A percentile compares a stretch with the other conserved stretches of the same genome.
phyloP scores from a whole-genome alignment of 768 basidiomycete genomes.

The Tephrocybe sp. region DNA sequence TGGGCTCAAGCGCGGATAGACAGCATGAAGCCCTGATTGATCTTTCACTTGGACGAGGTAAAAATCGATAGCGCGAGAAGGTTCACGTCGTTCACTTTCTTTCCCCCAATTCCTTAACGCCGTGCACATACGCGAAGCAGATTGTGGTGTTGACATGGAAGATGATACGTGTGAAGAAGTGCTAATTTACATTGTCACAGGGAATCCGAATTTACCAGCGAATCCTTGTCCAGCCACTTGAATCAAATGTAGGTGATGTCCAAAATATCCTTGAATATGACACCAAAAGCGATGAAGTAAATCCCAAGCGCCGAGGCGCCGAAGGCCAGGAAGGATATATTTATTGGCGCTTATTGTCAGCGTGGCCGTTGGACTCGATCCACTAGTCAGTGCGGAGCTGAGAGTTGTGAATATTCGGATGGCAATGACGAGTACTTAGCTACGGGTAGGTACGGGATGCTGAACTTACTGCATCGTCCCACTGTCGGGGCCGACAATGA shows the following conservation, averaged over 20 bases:
- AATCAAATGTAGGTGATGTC: not conserved
- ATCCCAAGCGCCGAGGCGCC: conserved; percentile 1
- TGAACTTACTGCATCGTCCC: conserved; percentile 9
- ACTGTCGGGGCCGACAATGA: conserved; percentile 35
- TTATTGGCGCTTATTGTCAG: not conserved
- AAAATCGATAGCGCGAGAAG: not conserved
- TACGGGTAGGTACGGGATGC: not conserved
- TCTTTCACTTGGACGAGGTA: no score
- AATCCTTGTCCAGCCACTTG: not conserved
- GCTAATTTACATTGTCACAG: not conserved
- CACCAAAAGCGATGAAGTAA: not conserved
- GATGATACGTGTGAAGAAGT: not conserved
- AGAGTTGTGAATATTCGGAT: not conserved
- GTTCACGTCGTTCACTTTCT: no score
- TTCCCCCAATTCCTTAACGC: not conserved
- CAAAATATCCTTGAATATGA: not conserved
- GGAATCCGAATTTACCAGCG: no score
- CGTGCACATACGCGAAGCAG: not conserved
- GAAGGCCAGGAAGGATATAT: not conserved
- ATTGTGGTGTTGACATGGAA: not conserved
- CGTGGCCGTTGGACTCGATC: not conserved
- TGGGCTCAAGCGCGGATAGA: not conserved
- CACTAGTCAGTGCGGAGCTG: not conserved
- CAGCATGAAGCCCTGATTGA: no score
- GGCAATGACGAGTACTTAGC: no score